phyloP scores from a whole-genome alignment of 306 rosid species.

The Alnus glutinosa region DNA sequence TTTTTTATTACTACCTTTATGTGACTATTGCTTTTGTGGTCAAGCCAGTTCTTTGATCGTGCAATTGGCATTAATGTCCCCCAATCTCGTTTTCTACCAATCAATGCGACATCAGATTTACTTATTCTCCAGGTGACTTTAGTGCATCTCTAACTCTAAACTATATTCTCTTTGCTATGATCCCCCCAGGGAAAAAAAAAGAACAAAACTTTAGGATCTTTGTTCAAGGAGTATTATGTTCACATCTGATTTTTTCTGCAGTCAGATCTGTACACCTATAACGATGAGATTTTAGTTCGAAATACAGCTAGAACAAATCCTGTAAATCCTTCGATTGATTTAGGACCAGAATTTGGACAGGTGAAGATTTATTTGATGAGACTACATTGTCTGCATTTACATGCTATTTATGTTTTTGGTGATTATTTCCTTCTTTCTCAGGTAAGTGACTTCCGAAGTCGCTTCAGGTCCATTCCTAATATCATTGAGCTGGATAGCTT shows the following conservation, averaged over 20 bases:
- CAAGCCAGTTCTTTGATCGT: slow-evolving; percentile 53
- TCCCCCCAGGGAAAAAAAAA: not conserved
- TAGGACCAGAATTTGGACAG: slow-evolving; percentile 81
- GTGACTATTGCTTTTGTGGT: slow-evolving; percentile 16
- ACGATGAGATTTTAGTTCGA: slow-evolving; percentile 55
- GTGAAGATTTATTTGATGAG: slow-evolving; percentile 33
- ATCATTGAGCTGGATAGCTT: slow-evolving; percentile 63
- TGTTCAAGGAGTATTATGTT: slow-evolving; percentile 3
- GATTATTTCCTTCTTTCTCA: slow-evolving; percentile 37
- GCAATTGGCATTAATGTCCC: slow-evolving; percentile 59
- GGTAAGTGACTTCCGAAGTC: slow-evolving; percentile 61
- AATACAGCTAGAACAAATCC: slow-evolving; percentile 65
- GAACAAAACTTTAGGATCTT: not conserved
- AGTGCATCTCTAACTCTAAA: slow-evolving; percentile 1
- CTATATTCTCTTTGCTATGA: not conserved
- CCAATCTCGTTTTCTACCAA: slow-evolving; percentile 51
- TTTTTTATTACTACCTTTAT: slow-evolving; percentile 20
- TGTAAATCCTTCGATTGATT: slow-evolving; percentile 54
- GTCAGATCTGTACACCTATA: slow-evolving; percentile 62
- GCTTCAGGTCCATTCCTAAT: slow-evolving; percentile 68
- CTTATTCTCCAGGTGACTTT: slow-evolving; percentile 59
- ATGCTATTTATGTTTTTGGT: slow-evolving; percentile 7
- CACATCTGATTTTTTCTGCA: slow-evolving; percentile 40
- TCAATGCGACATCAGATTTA: slow-evolving; percentile 63
- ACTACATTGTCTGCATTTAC: slow-evolving; percentile 3